A percentile compares a stretch with the other conserved stretches of the same genome.
phyloP scores from a whole-genome alignment of 768 basidiomycete species.

The Suillus occidentalis region DNA sequence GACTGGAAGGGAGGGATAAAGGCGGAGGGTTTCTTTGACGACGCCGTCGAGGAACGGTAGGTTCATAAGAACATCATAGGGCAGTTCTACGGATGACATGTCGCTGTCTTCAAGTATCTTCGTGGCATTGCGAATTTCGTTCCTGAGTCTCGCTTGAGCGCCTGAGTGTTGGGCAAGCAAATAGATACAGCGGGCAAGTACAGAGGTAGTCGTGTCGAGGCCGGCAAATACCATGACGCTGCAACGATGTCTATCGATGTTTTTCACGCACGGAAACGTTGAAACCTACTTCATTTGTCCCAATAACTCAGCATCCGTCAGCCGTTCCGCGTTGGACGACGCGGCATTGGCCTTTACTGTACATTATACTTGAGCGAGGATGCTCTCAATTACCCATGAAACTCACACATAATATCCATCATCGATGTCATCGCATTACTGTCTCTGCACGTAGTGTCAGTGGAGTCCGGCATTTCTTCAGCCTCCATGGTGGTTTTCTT shows the following conservation, averaged over 20 bases:
- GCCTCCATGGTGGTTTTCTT: conserved; percentile 26
- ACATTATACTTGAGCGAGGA: background rate
- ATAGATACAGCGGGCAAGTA: conserved; percentile 37
- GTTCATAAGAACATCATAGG: conserved; percentile 37
- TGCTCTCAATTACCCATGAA: background rate
- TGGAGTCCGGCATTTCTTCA: conserved; percentile 19
- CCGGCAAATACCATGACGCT: conserved; percentile 47
- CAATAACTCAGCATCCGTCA: conserved; percentile 44
- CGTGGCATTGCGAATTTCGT: conserved; percentile 32
- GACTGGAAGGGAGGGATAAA: conserved; percentile 27
- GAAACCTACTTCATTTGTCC: conserved; percentile 50
- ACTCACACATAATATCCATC: conserved; percentile 49
- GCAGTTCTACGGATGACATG: conserved; percentile 20
- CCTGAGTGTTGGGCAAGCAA: conserved; percentile 37
- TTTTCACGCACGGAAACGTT: background rate
- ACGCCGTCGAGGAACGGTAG: conserved; percentile 40
- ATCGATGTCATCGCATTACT: conserved; percentile 16
- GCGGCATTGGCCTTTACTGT: conserved; percentile 40
- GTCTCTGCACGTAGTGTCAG: conserved; percentile 9
- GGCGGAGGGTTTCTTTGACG: conserved; percentile 39
- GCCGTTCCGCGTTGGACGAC: conserved; percentile 32
- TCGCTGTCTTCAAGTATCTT: background rate
- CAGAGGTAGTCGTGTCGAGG: conserved; percentile 46
- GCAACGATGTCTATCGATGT: background rate
- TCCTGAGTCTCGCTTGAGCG: conserved; percentile 39